Percentiles rank a stretch among this genome's conserved stretches.
These are phyloP conservation scores for Claviceps sorghi DNA, from an alignment of 2,329 filamentous ascomycete species.

Conservation along the genomic window DNA sequence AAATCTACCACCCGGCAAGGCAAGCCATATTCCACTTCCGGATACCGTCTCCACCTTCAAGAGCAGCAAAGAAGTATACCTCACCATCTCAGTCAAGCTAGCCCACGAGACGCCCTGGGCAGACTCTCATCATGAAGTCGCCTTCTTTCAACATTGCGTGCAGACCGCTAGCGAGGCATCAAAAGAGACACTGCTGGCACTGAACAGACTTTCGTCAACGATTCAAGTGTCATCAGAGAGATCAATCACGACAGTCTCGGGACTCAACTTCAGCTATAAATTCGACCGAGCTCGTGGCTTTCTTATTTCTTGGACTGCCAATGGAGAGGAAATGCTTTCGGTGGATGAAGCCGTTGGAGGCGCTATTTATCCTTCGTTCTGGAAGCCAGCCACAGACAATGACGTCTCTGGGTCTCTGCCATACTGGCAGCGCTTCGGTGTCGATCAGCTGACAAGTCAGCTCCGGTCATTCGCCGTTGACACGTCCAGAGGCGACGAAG, in stretches of 20 bases:
- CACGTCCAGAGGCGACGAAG: slow-evolving; percentile 26
- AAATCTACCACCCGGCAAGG: slow-evolving; percentile 22
- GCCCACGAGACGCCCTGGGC: slow-evolving; percentile 34
- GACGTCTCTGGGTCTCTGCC: slow-evolving; percentile 38
- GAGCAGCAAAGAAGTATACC: slow-evolving; percentile 23
- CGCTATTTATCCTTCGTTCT: slow-evolving; percentile 36
- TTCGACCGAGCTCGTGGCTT: slow-evolving; percentile 32
- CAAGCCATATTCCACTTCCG: slow-evolving; percentile 5
- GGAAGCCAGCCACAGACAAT: slow-evolving; percentile 52
- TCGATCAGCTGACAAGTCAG: slow-evolving; percentile 31
- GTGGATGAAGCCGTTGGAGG: slow-evolving; percentile 20
- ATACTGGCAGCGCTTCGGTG: slow-evolving; percentile 42
- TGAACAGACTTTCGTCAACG: slow-evolving; percentile 1
- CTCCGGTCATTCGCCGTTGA: slow-evolving; percentile 23
- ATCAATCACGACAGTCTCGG: background rate
- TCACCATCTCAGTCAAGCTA: slow-evolving; percentile 31
- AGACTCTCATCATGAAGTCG: slow-evolving; percentile 35
- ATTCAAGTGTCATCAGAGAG: background rate
- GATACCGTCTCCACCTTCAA: background rate
- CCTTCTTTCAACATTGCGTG: slow-evolving; percentile 36
- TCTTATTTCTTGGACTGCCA: slow-evolving; percentile 26
- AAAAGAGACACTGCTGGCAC: background rate
- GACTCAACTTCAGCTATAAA: slow-evolving; percentile 18
- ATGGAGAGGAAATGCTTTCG: slow-evolving; percentile 20
- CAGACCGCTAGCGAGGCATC: slow-evolving; percentile 9